These are phyloP conservation scores for Podospora appendiculata DNA, from an alignment of 495 filamentous ascomycete species.

Conservation along the genomic window DNA sequence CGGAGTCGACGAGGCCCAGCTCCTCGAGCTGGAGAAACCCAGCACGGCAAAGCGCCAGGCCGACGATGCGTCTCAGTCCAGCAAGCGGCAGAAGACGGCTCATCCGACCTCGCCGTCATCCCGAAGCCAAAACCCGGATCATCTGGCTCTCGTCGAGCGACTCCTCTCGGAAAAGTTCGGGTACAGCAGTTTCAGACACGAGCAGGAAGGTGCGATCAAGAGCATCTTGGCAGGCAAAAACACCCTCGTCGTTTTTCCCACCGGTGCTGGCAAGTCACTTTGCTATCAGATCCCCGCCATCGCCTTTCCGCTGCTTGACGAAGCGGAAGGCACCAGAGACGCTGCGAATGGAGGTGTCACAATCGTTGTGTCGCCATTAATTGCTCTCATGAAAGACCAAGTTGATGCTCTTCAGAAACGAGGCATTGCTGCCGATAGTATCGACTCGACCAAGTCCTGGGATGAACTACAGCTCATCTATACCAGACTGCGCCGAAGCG, in stretches of 20 bases:
- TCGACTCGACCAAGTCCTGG: constrained; percentile 45
- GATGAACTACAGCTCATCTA: constrained; percentile 38
- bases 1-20: constrained; percentile 12
- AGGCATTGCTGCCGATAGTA: constrained; percentile 40
- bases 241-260: constrained; percentile 49
- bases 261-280: constrained; percentile 52
- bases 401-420: constrained; percentile 42
- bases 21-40: constrained; percentile 8
- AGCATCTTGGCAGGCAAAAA: constrained; percentile 41
- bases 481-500: constrained; percentile 32
- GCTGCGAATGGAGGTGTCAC: constrained; percentile 34
- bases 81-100: not conserved
- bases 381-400: constrained; percentile 54
- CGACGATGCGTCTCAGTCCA: not conserved
- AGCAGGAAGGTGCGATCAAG: constrained; percentile 46
- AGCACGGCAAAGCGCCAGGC: not conserved
- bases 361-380: constrained; percentile 47
- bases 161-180: constrained; percentile 38
- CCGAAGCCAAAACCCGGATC: not conserved
- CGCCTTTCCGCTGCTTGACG: constrained; percentile 42
- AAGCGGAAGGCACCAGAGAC: constrained; percentile 9
- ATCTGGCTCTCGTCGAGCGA: constrained; percentile 5
- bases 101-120: not conserved
- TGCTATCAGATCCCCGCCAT: constrained; percentile 50
- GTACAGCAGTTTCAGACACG: constrained; percentile 39